Base-by-base conservation (phyloP, 768 basidiomycete genomes). In the Trametes cingulata region DNA sequence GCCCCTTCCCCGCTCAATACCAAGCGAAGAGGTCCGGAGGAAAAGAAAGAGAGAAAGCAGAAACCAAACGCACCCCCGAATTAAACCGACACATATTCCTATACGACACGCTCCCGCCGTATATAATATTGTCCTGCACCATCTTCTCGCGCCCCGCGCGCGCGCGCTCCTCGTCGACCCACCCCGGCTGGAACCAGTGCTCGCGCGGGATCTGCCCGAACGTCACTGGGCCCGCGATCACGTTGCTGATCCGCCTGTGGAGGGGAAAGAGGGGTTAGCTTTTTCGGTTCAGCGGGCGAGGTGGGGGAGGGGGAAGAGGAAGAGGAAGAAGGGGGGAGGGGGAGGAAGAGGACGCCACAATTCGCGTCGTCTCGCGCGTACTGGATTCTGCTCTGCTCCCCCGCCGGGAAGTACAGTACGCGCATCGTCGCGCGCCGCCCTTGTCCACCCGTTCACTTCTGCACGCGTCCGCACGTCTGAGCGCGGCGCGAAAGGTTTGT, bases 1-100 rank as follows among this genome's bases (percentile, higher is more conserved):
- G n/a, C n/a, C n/a, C n/a, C n/a, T n/a, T n/a, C n/a, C 9, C 3
- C 12, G 41, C 22, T 2, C 45, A 46, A 24, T 17, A 13, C 27
- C 10, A 9, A 15, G 25, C 46, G 15, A 25, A 13, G 13, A 4
- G 9, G 19, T 13, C 25, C 3, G 27, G 27, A 15, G 10, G 14
- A 43, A 43, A 10, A 43, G 15, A 20, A 20, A 43, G 14, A 36
- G 13, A 39, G 20, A 51, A 6, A 33, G 29, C 6, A 41, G 24
- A 5, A 37, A 36, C n/a, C n/a, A n/a, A 14, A 70, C 81, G 61
- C 64, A 85, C 85, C 2, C 85, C 87, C 1, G 85, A 88, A 70
- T 88, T 87, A 72, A 83, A 90, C 35, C 87, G 78, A 69, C 88
- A 90, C 88, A 90, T 90, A 58, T 89, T 87, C 19, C 86, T 79